These are phyloP conservation scores for Paramecium octaurelia DNA, from an alignment of 73 alveolate genomes.

Conservation along the genomic window DNA sequence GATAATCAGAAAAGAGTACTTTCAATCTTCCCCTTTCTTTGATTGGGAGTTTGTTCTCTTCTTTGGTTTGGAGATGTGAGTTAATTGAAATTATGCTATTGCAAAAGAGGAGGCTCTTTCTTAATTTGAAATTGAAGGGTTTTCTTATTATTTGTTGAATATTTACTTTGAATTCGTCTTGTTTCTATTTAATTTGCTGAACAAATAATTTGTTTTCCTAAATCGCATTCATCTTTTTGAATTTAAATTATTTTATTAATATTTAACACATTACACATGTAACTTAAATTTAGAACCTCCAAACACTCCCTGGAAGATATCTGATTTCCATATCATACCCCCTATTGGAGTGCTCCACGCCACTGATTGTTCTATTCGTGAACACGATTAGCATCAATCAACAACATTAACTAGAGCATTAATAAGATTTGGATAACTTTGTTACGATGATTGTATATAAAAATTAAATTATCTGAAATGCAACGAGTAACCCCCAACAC, in stretches of 20 bases:
- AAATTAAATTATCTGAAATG: slow-evolving; percentile 39
- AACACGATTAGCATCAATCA: too few relatives aligned
- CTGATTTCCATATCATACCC: too few relatives aligned
- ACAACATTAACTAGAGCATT: too few relatives aligned
- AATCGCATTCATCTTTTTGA: neutral
- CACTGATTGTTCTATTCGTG: too few relatives aligned
- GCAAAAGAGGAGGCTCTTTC: neutral
- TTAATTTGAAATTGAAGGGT: neutral
- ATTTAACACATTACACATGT: neutral
- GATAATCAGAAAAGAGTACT: neutral
- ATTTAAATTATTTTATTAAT: neutral
- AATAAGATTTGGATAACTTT: neutral
- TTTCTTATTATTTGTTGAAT: neutral
- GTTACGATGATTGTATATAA: neutral
- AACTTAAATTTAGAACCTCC: neutral
- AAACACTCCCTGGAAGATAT: too few relatives aligned
- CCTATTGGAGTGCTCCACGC: too few relatives aligned
- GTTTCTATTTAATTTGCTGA: neutral
- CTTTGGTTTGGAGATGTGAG: slow-evolving; percentile 20
- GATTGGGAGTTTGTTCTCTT: slow-evolving; percentile 25
- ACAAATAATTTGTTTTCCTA: neutral
- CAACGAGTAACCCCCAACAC: slow-evolving; percentile 53
- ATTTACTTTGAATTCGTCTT: slow-evolving; percentile 1
- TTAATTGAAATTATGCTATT: neutral
- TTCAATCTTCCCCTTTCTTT: slow-evolving; percentile 1